phyloP scores from a whole-genome alignment of 2,329 filamentous ascomycete species.

The Pseudogymnoascus sp. region DNA sequence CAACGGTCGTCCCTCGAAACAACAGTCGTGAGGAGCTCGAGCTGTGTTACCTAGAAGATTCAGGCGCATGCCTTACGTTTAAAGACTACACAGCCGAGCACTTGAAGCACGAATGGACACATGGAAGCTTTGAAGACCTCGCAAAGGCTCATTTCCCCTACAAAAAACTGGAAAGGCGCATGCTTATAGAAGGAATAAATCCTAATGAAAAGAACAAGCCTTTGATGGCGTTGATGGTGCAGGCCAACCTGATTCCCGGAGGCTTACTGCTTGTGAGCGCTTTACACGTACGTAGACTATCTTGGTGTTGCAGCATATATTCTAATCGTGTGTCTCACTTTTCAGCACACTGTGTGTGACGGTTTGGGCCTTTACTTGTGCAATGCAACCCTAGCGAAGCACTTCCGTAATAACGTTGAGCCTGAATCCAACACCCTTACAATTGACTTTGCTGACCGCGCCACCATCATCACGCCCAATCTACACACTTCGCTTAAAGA shows the following conservation, averaged over 20 bases:
- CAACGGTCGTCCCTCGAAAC: not conserved
- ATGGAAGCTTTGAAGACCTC: constrained; percentile 7
- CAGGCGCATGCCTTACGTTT: not conserved
- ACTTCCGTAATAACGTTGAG: not conserved
- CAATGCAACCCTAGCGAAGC: not conserved
- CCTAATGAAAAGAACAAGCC: not conserved
- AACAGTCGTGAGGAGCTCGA: constrained; percentile 5
- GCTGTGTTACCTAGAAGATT: not conserved
- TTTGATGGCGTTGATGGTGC: not conserved
- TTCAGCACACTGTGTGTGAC: not conserved
- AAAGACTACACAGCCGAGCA: not conserved
- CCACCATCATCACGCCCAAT: not conserved
- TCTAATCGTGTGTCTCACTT: not conserved
- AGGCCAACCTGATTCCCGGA: constrained; percentile 2
- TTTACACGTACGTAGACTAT: constrained; percentile 5
- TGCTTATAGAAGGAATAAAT: not conserved
- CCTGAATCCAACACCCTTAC: not conserved
- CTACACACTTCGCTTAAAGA: not conserved
- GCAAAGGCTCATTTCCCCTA: constrained; percentile 1
- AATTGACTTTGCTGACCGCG: not conserved
- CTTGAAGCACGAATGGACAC: not conserved
- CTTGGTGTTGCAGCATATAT: not conserved
- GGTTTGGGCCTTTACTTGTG: not conserved
- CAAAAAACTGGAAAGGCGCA: not conserved
- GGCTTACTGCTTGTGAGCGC: not conserved